Evolutionary conservation across 2,329 filamentous ascomycete species (phyloP).

Genomic region (Paradendryphiella salina): DNA sequence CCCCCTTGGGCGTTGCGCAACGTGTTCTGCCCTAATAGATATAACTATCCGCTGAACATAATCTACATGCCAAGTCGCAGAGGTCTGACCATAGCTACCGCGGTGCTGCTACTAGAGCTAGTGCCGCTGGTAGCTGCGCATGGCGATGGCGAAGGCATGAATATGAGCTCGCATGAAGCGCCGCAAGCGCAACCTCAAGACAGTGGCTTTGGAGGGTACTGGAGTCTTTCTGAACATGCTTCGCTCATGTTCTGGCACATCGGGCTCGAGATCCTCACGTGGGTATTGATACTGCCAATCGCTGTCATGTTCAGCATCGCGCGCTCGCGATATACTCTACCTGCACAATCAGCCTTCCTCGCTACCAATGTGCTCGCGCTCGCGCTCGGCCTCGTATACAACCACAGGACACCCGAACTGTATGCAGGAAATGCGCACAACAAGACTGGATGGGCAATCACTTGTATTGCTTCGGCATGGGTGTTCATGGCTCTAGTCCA

Average conservation of each 20-base stretch:
- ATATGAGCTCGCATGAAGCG: constrained; percentile 31
- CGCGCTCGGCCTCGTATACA: constrained; percentile 61
- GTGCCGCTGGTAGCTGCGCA: constrained; percentile 50
- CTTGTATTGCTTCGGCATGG: constrained; percentile 71
- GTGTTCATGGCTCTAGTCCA: constrained; percentile 68
- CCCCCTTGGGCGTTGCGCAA: neutral
- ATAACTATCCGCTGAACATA: constrained; percentile 1
- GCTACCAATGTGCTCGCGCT: constrained; percentile 48
- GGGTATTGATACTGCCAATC: constrained; percentile 72
- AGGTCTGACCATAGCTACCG: constrained; percentile 32
- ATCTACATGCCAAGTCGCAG: constrained; percentile 36
- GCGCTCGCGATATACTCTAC: constrained; percentile 72
- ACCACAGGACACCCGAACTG: constrained; percentile 78
- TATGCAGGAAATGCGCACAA: constrained; percentile 88
- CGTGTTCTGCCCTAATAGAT: neutral
- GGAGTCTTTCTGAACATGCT: constrained; percentile 58
- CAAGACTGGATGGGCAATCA: constrained; percentile 83
- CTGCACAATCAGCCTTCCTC: constrained; percentile 63
- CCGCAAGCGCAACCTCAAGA: constrained; percentile 21
- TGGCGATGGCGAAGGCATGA: constrained; percentile 43
- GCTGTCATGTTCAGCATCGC: constrained; percentile 84
- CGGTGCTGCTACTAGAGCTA: constrained; percentile 48
- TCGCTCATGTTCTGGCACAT: constrained; percentile 71
- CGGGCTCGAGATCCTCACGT: constrained; percentile 68
- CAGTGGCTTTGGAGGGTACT: constrained; percentile 57